Evolutionary conservation across 2,329 filamentous ascomycete genomes (phyloP), one percentile per base, ranked within the genome.

Genomic region (Aspergillus hiratsukae): DNA sequence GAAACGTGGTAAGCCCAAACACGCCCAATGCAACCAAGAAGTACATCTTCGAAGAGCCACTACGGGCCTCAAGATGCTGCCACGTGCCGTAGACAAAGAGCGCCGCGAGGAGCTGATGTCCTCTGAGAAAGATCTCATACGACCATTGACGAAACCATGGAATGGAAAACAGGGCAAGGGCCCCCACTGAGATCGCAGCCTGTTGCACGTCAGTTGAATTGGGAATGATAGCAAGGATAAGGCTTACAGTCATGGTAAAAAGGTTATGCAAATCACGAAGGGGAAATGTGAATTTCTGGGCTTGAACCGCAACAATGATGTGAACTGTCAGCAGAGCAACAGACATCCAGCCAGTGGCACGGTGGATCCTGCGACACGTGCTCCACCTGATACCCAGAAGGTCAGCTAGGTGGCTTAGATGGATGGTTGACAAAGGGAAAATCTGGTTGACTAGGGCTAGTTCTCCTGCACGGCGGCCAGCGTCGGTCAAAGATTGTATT

Each of bases 401-500:
- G 37, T 64, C 56, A 43, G 58, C 60, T 23, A 66, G 49, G 31
- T 56, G 58, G 53, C 57, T 58, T 4, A 64, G 49, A 37, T 68
- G 60, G 45, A 57, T 55, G 17, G 53, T 40, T 14, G 49, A 57
- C 49, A 68, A 60, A 45, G 55, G 60, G 52, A 63, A 60, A n/a
- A 56, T 49, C 50, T 66, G 40, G 49, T 67, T 66, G n/a, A 68
- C 40, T n/a, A 66, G 56, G 27, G 59, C 58, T 28, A 66, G 53
- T 46, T 58, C 56, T 54, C 58, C 62, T 31, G 62, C 59, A 46
- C 55, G 53, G 45, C 52, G 48, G 46, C 63, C 57, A 57, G 56
- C 51, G n/a, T 56, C 45, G 48, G 53, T 21, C 27, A 53, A 28
- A 5, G 27, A 28, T 8, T 28, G 4, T 28, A 28, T 28, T 28